Evolutionary conservation across 768 basidiomycete genomes (phyloP).

Genomic region (Tricholoma matsutake): DNA sequence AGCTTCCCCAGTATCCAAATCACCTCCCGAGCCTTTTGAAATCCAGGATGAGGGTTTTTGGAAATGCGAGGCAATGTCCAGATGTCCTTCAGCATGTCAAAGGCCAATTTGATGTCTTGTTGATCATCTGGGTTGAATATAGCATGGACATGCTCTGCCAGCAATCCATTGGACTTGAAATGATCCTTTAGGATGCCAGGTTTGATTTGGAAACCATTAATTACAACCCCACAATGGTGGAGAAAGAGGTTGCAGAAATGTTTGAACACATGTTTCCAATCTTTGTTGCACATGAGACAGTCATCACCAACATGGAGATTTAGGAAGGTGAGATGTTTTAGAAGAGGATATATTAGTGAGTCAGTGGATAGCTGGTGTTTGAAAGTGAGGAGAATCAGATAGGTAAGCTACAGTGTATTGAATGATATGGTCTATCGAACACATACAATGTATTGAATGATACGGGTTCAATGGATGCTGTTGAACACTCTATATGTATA

Average conservation of each 20-base stretch:
- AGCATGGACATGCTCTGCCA: conserved; percentile 17
- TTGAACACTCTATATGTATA: too few species aligned
- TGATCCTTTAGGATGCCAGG: conserved; percentile 10
- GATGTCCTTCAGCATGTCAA: too few species aligned
- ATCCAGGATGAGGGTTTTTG: too few species aligned
- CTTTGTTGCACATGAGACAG: conserved; percentile 25
- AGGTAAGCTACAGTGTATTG: too few species aligned
- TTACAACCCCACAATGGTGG: conserved; percentile 17
- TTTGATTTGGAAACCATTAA: not conserved
- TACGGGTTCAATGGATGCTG: too few species aligned
- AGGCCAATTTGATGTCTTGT: conserved; percentile 25
- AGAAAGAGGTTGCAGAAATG: conserved; percentile 19
- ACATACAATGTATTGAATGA: too few species aligned
- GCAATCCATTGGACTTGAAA: not conserved
- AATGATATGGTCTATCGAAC: too few species aligned
- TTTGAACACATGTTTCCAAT: conserved; percentile 12
- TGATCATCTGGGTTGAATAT: conserved; percentile 25
- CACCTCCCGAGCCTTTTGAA: too few species aligned
- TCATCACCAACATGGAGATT: not conserved
- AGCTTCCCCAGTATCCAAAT: too few species aligned
- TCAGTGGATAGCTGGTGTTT: too few species aligned
- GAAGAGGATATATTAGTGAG: not conserved
- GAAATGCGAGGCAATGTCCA: too few species aligned
- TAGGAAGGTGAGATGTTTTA: not conserved
- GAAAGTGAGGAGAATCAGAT: too few species aligned